These are phyloP conservation scores for Candida sp. DNA, from an alignment of 1,139 yeast genomes.

Conservation along the genomic window DNA sequence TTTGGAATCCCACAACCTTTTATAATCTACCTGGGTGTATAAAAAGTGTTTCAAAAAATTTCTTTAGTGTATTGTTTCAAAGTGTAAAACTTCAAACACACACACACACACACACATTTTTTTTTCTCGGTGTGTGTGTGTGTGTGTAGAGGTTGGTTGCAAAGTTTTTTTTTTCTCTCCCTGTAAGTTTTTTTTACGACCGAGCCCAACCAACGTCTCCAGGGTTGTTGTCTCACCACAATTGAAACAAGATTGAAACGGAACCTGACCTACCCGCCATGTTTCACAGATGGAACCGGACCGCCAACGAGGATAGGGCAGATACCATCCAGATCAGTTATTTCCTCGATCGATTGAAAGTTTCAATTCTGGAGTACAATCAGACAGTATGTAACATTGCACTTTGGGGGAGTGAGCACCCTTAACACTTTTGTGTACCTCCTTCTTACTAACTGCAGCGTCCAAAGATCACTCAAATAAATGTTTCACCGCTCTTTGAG, in stretches of 20 bases:
- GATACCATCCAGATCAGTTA: slow-evolving; percentile 9
- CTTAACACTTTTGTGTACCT: background rate
- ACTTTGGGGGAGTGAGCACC: background rate
- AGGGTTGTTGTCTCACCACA: no score
- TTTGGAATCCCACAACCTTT: background rate
- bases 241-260: slow-evolving; percentile 2
- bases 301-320: background rate
- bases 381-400: slow-evolving; percentile 7
- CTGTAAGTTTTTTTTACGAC: background rate
- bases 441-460: background rate
- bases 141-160: background rate
- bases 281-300: slow-evolving; percentile 1
- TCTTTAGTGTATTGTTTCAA: background rate
- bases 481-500: slow-evolving; percentile 1
- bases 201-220: background rate
- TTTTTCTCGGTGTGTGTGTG: background rate
- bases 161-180: background rate
- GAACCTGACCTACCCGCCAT: background rate
- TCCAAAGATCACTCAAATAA: background rate
- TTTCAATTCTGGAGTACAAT: slow-evolving; percentile 6
- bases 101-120: background rate
- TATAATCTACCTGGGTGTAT: background rate
- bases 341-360: slow-evolving; percentile 10
- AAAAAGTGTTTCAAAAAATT: background rate
- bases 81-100: background rate